phyloP scores from a whole-genome alignment of 1,284 basidiomycete genomes.

The Boletellus sp. region DNA sequence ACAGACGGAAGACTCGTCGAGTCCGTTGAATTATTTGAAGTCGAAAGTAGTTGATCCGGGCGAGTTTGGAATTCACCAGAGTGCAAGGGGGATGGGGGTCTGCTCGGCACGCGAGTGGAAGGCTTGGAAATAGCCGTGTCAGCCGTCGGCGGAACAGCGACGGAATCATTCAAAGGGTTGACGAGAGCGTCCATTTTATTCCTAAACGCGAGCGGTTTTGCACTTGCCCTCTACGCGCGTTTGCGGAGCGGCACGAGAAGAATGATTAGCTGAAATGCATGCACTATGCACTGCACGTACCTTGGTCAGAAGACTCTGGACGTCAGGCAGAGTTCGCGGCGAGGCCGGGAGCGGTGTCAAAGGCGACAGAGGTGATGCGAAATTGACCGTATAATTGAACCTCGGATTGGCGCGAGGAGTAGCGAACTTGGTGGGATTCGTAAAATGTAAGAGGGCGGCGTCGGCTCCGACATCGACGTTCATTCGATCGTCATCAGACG shows the following conservation, averaged over 20 bases:
- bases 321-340: constrained; percentile 13
- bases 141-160: neutral
- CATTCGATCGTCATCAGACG: constrained; percentile 18
- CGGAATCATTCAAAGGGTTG: constrained; percentile 1
- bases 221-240: constrained; percentile 1
- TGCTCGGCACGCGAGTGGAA: neutral
- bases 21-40: constrained; percentile 1
- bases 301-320: constrained; percentile 12
- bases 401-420: constrained; percentile 18
- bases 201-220: neutral
- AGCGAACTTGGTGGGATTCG: constrained; percentile 27
- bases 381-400: neutral
- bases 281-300: constrained; percentile 11
- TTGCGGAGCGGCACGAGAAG: neutral
- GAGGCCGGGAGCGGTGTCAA: constrained; percentile 34
- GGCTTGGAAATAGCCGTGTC: constrained; percentile 1
- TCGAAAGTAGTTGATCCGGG: neutral
- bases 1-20: constrained; percentile 2
- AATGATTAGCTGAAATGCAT: constrained; percentile 6
- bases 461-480: constrained; percentile 19
- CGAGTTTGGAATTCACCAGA: constrained; percentile 1
- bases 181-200: neutral
- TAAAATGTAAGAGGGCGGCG: constrained; percentile 18
- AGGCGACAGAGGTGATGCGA: constrained; percentile 28
- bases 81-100: neutral